phyloP scores from a whole-genome alignment of 768 basidiomycete species.

The Leucogyrophana mollusca region DNA sequence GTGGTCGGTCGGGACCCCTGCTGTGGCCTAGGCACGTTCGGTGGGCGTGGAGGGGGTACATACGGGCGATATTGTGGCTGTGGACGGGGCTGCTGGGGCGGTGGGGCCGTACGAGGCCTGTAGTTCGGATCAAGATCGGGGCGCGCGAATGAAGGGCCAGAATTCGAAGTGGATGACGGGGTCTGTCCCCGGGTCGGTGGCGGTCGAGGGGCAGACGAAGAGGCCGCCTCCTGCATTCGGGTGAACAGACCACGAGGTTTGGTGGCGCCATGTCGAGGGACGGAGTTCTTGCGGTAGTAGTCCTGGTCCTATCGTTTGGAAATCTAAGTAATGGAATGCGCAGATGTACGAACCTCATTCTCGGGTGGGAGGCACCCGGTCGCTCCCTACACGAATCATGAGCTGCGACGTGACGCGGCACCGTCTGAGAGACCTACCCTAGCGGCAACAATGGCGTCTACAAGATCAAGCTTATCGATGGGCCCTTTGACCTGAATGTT shows the following conservation, averaged over 20 bases:
- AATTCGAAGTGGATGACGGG: constrained; percentile 32
- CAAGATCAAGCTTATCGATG: constrained; percentile 77
- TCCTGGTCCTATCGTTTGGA: neutral
- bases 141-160: constrained; percentile 47
- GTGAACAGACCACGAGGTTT: constrained; percentile 45
- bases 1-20: constrained; percentile 5
- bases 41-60: neutral
- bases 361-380: too few relatives aligned
- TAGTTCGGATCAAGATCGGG: constrained; percentile 59
- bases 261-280: constrained; percentile 20
- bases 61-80: constrained; percentile 17
- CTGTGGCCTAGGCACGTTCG: neutral
- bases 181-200: constrained; percentile 28
- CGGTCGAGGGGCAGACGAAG: constrained; percentile 9
- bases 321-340: too few relatives aligned
- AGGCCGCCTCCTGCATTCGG: constrained; percentile 32
- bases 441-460: constrained; percentile 55
- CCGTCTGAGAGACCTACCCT: constrained; percentile 38
- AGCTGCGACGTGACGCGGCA: neutral
- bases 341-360: too few relatives aligned
- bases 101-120: constrained; percentile 16
- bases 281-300: constrained; percentile 27
- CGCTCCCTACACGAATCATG: neutral
- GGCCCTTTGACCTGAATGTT: constrained; percentile 60
- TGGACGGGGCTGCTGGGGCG: constrained; percentile 16